Conservation (phyloP, 495 filamentous ascomycete species). For the Penicillium cosmopolitanum region DNA sequence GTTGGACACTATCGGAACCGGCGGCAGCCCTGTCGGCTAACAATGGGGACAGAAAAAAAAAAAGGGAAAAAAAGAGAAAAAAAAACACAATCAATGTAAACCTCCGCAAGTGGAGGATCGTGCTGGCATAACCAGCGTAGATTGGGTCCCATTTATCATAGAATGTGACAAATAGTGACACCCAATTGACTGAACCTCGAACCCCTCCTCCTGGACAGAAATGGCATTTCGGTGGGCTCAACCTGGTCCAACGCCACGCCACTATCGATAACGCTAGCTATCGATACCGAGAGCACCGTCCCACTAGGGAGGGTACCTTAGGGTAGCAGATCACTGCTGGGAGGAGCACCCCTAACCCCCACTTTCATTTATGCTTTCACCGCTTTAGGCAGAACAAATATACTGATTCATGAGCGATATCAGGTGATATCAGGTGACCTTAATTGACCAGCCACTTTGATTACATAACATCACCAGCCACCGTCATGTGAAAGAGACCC, state of each 20-base stretch:
- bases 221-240: constrained; percentile 30
- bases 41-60: constrained; percentile 16
- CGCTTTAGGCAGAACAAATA: neutral
- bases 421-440: neutral
- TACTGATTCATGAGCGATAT: neutral
- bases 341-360: too few species aligned
- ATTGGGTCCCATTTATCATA: constrained; percentile 31
- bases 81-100: constrained; percentile 19
- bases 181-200: constrained; percentile 24
- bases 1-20: constrained; percentile 12
- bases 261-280: constrained; percentile 27
- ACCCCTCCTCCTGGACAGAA: constrained; percentile 18
- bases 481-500: constrained; percentile 35
- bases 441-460: constrained; percentile 14
- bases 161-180: constrained; percentile 36
- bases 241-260: constrained; percentile 8
- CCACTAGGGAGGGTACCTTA: too few species aligned
- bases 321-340: too few species aligned
- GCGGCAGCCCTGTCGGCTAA: constrained; percentile 13
- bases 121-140: constrained; percentile 32
- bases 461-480: constrained; percentile 28
- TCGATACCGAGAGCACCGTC: too few species aligned
- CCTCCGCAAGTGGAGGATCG: constrained; percentile 18
- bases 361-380: neutral
- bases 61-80: neutral